phyloP scores from a whole-genome alignment of 2,329 filamentous ascomycete genomes.

The Cladophialophora immunda region DNA sequence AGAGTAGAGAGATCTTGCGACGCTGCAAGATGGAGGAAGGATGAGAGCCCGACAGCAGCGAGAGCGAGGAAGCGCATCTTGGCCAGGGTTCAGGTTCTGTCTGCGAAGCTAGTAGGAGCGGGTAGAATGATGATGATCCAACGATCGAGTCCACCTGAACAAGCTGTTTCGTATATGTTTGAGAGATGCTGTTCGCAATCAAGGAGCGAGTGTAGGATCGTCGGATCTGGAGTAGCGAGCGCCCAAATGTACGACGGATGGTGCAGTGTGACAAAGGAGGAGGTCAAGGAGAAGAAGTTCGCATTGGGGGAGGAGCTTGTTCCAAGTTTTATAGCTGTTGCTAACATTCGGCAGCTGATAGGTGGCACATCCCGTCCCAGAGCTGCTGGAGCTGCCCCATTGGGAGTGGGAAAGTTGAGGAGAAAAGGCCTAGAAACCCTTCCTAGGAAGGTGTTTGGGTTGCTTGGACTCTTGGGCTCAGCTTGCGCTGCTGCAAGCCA shows the following conservation, averaged over 20 bases:
- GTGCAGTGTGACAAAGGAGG: not conserved
- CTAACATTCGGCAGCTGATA: not conserved
- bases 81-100: not conserved
- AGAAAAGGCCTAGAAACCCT: not conserved
- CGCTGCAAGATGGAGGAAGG: conserved; percentile 28
- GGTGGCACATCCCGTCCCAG: not conserved
- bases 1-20: conserved; percentile 29
- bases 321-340: conserved; percentile 16
- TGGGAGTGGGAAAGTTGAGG: conserved; percentile 9
- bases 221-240: conserved; percentile 5
- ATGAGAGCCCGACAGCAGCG: conserved; percentile 22
- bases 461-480: conserved; percentile 5
- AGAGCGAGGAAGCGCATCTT: conserved; percentile 31
- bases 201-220: conserved; percentile 6
- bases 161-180: not conserved
- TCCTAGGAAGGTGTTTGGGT: conserved; percentile 11
- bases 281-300: not conserved
- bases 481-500: conserved; percentile 18
- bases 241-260: not conserved
- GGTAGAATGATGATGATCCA: not conserved
- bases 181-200: not conserved
- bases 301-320: not conserved
- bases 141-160: not conserved
- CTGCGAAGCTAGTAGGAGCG: not conserved
- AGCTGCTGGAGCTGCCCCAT: conserved; percentile 14